Percentiles rank a stretch among this genome's conserved stretches.
Evolutionary conservation across 2,329 filamentous ascomycete species (phyloP).

Genomic region (Fusarium xyrophilum): DNA sequence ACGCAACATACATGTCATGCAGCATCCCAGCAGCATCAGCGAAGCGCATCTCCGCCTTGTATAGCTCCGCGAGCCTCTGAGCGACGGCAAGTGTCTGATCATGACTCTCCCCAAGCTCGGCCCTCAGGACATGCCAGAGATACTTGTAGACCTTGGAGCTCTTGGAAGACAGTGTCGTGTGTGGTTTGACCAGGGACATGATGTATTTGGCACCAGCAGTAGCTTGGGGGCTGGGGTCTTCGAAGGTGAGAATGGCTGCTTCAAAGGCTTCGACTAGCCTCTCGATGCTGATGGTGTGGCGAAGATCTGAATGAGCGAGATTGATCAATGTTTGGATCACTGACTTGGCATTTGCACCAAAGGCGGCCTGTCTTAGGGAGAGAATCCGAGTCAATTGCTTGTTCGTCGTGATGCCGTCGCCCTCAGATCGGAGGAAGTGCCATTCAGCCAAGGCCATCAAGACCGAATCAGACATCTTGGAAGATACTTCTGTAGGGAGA

Average conservation of each 20-base stretch:
- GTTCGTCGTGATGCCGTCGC: neutral
- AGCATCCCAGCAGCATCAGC: neutral
- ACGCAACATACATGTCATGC: neutral
- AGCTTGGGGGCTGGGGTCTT: neutral
- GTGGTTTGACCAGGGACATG: neutral
- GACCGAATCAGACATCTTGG: neutral
- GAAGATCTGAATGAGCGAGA: neutral
- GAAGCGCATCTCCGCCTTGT: neutral
- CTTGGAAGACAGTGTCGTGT: neutral
- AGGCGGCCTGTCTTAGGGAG: neutral
- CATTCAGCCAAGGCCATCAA: neutral
- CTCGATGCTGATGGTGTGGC: neutral
- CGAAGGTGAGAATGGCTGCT: neutral
- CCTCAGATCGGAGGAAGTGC: neutral
- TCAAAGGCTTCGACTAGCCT: neutral
- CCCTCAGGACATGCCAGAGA: neutral
- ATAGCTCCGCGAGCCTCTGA: neutral
- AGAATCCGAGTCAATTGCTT: neutral
- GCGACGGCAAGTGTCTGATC: neutral
- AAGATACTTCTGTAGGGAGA: neutral
- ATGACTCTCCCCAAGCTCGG: neutral
- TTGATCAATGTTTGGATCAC: neutral
- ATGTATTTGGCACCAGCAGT: neutral
- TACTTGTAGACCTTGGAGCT: neutral
- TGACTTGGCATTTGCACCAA: neutral